phyloP scores from a whole-genome alignment of 768 basidiomycete species.

The Rhodocollybia butyracea region DNA sequence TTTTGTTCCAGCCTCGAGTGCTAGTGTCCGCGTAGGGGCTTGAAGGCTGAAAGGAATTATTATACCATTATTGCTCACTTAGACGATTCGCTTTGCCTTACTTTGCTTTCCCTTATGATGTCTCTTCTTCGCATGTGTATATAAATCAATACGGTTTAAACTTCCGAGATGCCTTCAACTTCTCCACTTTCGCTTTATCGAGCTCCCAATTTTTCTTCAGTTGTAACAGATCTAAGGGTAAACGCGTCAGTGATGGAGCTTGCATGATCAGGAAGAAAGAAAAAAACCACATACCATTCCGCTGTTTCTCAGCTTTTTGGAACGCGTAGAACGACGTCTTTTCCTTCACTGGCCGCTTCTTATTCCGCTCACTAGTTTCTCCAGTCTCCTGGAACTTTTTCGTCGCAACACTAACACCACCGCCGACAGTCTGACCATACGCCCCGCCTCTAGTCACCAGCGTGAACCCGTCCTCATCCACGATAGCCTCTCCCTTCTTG shows the following conservation, averaged over 20 bases:
- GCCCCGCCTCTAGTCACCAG: slow-evolving; percentile 90
- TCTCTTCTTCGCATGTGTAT: no score
- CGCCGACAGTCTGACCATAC: slow-evolving; percentile 85
- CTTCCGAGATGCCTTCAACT: slow-evolving; percentile 70
- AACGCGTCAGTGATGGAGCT: not conserved
- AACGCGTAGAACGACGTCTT: slow-evolving; percentile 85
- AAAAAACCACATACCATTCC: slow-evolving; percentile 54
- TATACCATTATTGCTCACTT: no score
- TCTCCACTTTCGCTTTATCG: slow-evolving; percentile 83
- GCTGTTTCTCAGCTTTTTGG: slow-evolving; percentile 87
- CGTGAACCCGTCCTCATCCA: slow-evolving; percentile 94
- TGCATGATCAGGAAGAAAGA: not conserved
- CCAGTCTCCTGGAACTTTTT: slow-evolving; percentile 65
- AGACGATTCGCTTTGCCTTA: no score
- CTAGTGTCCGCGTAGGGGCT: not conserved
- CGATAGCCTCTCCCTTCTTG: slow-evolving; percentile 81
- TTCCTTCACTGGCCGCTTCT: slow-evolving; percentile 60
- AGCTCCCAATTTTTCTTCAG: slow-evolving; percentile 81
- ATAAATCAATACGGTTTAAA: slow-evolving; percentile 81
- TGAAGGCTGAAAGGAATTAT: not conserved
- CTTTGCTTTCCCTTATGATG: not conserved
- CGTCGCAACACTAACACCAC: slow-evolving; percentile 62
- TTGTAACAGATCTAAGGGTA: slow-evolving; percentile 59
- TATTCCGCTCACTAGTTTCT: slow-evolving; percentile 43
- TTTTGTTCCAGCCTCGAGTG: slow-evolving; percentile 32